phyloP scores from a whole-genome alignment of 192 early-diverging fungal species.

The Powellomyces hirtus region DNA sequence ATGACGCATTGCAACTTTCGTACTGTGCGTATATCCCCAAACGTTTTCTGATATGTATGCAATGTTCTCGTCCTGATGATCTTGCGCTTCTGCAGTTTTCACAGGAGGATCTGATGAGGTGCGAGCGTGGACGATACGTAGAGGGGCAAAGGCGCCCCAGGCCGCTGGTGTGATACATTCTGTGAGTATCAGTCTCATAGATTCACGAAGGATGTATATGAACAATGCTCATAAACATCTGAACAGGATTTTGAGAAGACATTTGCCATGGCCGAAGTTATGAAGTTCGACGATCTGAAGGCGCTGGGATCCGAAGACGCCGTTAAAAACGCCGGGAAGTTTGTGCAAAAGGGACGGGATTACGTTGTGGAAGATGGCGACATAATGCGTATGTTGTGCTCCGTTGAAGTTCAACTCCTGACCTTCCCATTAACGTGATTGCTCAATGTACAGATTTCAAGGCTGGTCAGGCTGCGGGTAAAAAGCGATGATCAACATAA shows the following conservation, averaged over 20 bases:
- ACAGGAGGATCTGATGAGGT: conserved; percentile 87
- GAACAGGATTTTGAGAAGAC: conserved; percentile 70
- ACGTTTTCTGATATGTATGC: too few relatives aligned
- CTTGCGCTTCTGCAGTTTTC: background rate
- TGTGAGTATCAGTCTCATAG: too few relatives aligned
- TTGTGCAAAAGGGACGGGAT: conserved; percentile 87
- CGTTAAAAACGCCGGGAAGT: conserved; percentile 91
- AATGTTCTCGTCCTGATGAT: background rate
- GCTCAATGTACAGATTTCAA: background rate
- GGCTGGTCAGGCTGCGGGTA: background rate
- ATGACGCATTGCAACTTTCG: conserved; percentile 77
- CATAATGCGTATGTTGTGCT: conserved; percentile 56
- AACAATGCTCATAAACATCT: too few relatives aligned
- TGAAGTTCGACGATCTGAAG: conserved; percentile 84
- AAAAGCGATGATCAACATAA: background rate
- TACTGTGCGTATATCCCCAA: too few relatives aligned
- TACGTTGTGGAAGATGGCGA: conserved; percentile 93
- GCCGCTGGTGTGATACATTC: conserved; percentile 94
- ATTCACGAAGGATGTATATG: too few relatives aligned
- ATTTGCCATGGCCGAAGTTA: conserved; percentile 44
- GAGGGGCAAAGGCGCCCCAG: conserved; percentile 79
- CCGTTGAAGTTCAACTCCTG: background rate
- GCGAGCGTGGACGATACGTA: conserved; percentile 87
- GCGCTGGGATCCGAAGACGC: conserved; percentile 77
- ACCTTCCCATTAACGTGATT: background rate